Evolutionary conservation across 345 rosid genomes (phyloP).

Genomic region (Moringa oleifera): DNA sequence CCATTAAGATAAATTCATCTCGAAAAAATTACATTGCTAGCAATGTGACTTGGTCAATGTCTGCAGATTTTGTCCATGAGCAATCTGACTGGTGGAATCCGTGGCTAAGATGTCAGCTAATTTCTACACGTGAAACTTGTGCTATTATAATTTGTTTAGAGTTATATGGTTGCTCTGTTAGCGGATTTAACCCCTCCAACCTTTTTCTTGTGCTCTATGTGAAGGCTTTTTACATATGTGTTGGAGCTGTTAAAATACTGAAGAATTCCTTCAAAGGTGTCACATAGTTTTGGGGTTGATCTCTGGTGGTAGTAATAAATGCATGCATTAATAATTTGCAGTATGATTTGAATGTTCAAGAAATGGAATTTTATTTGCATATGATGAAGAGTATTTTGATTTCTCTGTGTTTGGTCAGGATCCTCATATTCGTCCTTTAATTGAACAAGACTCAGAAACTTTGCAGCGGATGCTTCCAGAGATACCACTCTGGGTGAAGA

Average conservation of each 20-base stretch:
- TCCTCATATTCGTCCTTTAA: slow-evolving; percentile 62
- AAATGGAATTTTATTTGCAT: neutral
- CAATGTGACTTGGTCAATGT: neutral
- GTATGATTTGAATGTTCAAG: neutral
- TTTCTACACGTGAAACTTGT: neutral
- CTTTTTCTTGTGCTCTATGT: no score
- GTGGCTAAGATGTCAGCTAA: neutral
- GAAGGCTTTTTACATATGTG: no score
- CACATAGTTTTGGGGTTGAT: neutral
- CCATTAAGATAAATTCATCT: no score
- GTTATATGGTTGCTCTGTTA: no score
- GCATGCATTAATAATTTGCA: neutral
- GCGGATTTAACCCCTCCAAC: no score
- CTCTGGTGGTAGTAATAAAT: neutral
- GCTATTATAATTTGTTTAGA: no score
- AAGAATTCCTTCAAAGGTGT: no score
- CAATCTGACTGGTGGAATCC: neutral
- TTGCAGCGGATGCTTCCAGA: slow-evolving; percentile 86
- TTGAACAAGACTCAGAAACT: slow-evolving; percentile 67
- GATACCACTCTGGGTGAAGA: slow-evolving; percentile 92
- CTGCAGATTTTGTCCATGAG: no score
- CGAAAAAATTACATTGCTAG: neutral
- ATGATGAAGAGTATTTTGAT: neutral
- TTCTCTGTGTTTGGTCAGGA: slow-evolving; percentile 37
- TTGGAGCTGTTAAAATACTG: no score